Percentiles rank a stretch among this genome's conserved stretches.
Conservation (phyloP, 768 basidiomycete genomes). For the Tubosaeta sp. region DNA sequence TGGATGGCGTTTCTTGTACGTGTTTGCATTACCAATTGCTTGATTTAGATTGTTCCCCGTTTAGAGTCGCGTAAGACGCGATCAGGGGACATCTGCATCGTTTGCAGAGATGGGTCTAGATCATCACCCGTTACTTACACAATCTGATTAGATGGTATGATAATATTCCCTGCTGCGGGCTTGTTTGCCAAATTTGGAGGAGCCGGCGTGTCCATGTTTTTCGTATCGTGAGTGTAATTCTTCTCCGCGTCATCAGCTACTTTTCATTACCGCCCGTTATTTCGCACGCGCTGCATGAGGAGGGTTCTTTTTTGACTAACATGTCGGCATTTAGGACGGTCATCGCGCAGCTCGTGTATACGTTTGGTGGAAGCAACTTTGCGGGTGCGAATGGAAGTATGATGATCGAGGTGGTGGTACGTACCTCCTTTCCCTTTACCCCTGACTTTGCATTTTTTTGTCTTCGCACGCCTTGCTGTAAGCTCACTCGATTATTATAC, state of each 20-base stretch:
- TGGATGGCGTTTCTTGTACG: conserved; percentile 92
- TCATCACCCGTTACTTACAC: conserved; percentile 1
- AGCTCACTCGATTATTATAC: background rate
- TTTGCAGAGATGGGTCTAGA: background rate
- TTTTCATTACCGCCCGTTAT: conserved; percentile 4
- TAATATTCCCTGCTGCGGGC: conserved; percentile 83
- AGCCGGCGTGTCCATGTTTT: conserved; percentile 94
- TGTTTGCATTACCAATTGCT: conserved; percentile 11
- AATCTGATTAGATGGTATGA: conserved; percentile 75
- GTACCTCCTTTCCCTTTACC: conserved; percentile 26
- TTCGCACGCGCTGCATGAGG: background rate
- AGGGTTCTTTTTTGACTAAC: background rate
- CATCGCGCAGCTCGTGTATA: conserved; percentile 80
- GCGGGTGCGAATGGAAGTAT: conserved; percentile 89
- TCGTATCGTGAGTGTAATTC: conserved; percentile 57
- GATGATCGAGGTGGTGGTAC: conserved; percentile 98
- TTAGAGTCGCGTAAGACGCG: conserved; percentile 7
- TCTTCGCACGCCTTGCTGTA: background rate
- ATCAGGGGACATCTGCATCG: background rate
- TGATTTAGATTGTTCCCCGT: background rate
- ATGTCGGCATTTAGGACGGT: conserved; percentile 46
- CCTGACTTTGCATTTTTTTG: no score
- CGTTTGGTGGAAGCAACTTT: conserved; percentile 84
- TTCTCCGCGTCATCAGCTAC: background rate
- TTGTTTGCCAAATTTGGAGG: conserved; percentile 79